A percentile compares a stretch with the other conserved stretches of the same genome.
Conservation (phyloP, 2,329 filamentous ascomycete genomes). For the Aspergillus versicolor region DNA sequence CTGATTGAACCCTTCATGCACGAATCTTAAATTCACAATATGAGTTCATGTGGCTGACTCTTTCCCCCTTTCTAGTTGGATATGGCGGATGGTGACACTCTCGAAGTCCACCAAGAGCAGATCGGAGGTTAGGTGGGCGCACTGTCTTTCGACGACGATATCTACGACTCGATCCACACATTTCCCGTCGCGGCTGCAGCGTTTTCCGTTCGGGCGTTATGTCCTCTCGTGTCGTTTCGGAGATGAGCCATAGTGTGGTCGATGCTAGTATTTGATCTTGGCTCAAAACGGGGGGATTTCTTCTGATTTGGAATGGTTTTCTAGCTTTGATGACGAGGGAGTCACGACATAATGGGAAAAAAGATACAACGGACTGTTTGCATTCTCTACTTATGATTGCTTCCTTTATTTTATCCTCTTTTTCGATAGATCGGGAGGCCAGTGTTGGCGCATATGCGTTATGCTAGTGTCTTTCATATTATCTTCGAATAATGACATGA, state of each 20-base stretch:
- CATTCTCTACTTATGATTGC: neutral
- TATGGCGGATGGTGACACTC: slow-evolving; percentile 92
- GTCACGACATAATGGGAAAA: neutral
- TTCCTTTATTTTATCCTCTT: neutral
- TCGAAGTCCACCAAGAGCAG: slow-evolving; percentile 98
- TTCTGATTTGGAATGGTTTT: neutral
- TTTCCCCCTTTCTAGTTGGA: slow-evolving; percentile 65
- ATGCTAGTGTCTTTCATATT: neutral
- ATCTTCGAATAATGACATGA: neutral
- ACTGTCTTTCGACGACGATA: neutral
- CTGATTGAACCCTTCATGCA: neutral
- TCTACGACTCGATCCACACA: neutral
- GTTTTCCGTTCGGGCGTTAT: neutral
- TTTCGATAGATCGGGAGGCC: neutral
- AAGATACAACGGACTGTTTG: neutral
- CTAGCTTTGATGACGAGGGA: neutral
- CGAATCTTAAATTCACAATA: neutral
- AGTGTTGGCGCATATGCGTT: neutral
- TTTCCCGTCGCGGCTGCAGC: neutral
- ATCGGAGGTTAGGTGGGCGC: slow-evolving; percentile 65
- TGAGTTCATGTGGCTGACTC: neutral
- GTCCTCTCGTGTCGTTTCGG: neutral
- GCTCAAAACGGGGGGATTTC: neutral
- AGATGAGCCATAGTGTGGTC: neutral
- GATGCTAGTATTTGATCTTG: neutral